phyloP scores from a whole-genome alignment of 2,329 filamentous ascomycete genomes.

The Huntiella abstrusa region DNA sequence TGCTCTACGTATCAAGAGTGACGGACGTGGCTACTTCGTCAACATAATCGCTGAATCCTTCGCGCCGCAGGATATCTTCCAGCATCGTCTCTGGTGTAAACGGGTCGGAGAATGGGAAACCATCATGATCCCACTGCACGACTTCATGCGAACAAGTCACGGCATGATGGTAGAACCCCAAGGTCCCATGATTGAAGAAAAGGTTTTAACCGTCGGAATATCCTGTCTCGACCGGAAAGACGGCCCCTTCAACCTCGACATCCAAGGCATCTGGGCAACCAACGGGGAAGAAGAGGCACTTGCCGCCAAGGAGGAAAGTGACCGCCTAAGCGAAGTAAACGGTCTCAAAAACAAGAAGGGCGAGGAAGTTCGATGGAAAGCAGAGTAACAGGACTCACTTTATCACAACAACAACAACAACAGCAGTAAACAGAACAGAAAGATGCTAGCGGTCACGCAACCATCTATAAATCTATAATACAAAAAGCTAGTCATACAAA shows the following conservation, averaged over 20 bases:
- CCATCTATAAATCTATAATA: not conserved
- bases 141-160: conserved; percentile 89
- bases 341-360: conserved; percentile 11
- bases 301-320: not conserved
- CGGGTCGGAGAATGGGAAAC: conserved; percentile 85
- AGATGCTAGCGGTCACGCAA: not conserved
- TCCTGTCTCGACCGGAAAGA: conserved; percentile 77
- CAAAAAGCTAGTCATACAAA: not conserved
- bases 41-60: conserved; percentile 92
- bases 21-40: conserved; percentile 81
- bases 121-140: conserved; percentile 71
- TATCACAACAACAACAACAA: conserved; percentile 4
- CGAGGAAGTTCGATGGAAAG: conserved; percentile 11
- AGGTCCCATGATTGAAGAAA: conserved; percentile 70
- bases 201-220: conserved; percentile 69
- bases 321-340: not conserved
- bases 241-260: conserved; percentile 70
- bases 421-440: conserved; percentile 4
- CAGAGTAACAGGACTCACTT: conserved; percentile 1
- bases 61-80: conserved; percentile 86
- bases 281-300: conserved; percentile 27
- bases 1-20: conserved; percentile 72
- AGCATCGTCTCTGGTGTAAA: conserved; percentile 70
- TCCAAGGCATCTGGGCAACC: conserved; percentile 81
- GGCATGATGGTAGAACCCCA: conserved; percentile 87